These are phyloP conservation scores for Colletotrichum tabaci DNA, from an alignment of 2,329 filamentous ascomycete genomes.

Conservation along the genomic window DNA sequence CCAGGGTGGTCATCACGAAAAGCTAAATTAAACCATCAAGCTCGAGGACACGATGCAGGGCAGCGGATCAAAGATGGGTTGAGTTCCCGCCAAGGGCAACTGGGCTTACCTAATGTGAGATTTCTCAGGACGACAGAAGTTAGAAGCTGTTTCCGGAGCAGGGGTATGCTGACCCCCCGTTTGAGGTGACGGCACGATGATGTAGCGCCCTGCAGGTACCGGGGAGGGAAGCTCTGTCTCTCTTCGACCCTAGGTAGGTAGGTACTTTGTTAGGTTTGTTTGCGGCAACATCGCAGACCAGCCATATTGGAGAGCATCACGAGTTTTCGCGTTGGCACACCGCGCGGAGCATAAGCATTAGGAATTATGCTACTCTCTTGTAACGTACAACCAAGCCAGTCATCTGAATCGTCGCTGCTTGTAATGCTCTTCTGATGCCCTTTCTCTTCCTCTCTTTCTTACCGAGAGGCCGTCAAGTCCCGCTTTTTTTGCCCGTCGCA, in stretches of 20 bases:
- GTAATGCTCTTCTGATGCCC: slow-evolving; percentile 6
- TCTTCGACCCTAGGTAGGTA: too few species aligned
- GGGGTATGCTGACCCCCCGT: slow-evolving; percentile 26
- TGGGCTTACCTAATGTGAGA: slow-evolving; percentile 36
- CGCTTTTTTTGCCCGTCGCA: slow-evolving; percentile 18
- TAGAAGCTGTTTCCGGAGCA: slow-evolving; percentile 31
- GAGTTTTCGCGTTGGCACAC: not conserved
- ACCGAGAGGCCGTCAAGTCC: slow-evolving; percentile 13
- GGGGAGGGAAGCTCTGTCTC: slow-evolving; percentile 2
- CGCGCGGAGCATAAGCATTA: slow-evolving; percentile 22
- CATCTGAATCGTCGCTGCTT: slow-evolving; percentile 24
- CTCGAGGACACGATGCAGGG: slow-evolving; percentile 20
- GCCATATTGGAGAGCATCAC: not conserved
- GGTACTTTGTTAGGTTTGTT: not conserved
- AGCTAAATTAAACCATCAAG: not conserved
- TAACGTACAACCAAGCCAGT: slow-evolving; percentile 36
- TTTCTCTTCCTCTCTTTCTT: not conserved
- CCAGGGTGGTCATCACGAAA: slow-evolving; percentile 18
- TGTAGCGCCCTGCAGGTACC: slow-evolving; percentile 42
- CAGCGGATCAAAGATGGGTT: slow-evolving; percentile 14
- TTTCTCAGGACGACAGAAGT: slow-evolving; percentile 29
- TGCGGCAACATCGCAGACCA: not conserved
- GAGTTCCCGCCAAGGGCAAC: slow-evolving; percentile 27
- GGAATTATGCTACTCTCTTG: slow-evolving; percentile 18
- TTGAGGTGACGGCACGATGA: slow-evolving; percentile 38